Evolutionary conservation across 1,284 basidiomycete species (phyloP).

Genomic region (Heliocybe sulcata): DNA sequence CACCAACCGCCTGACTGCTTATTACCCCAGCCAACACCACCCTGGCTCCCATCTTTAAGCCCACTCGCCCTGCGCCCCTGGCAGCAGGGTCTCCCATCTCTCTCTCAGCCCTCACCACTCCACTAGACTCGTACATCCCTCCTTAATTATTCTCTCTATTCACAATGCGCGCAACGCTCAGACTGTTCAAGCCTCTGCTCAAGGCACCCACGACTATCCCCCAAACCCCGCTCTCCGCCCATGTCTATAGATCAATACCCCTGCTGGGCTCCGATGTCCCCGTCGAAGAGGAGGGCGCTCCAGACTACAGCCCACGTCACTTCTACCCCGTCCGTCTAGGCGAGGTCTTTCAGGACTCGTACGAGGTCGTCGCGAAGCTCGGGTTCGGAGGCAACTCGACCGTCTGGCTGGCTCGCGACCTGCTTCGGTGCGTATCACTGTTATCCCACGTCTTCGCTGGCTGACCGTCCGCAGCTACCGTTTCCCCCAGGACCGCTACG

Average conservation of each 20-base stretch:
- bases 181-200: too few species aligned
- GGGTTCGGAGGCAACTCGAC: slow-evolving; percentile 11
- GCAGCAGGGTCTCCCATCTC: too few species aligned
- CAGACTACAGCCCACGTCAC: slow-evolving; percentile 6
- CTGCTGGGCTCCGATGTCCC: neutral
- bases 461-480: neutral
- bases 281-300: slow-evolving; percentile 4
- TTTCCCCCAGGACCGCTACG: neutral
- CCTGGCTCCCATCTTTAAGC: too few species aligned
- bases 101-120: too few species aligned
- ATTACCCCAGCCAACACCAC: too few species aligned
- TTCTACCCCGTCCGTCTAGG: slow-evolving; percentile 10
- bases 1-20: too few species aligned
- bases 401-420: slow-evolving; percentile 10
- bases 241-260: neutral
- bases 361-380: slow-evolving; percentile 11
- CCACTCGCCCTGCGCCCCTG: too few species aligned
- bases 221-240: neutral
- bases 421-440: neutral
- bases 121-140: too few species aligned
- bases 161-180: too few species aligned
- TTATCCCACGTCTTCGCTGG: neutral
- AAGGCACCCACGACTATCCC: neutral
- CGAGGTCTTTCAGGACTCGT: slow-evolving; percentile 6
- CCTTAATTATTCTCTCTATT: too few species aligned